A percentile compares a stretch with the other conserved stretches of the same genome.
Conservation (phyloP, 371 early-diverging fungal genomes). For the Parasitella parasitica region DNA sequence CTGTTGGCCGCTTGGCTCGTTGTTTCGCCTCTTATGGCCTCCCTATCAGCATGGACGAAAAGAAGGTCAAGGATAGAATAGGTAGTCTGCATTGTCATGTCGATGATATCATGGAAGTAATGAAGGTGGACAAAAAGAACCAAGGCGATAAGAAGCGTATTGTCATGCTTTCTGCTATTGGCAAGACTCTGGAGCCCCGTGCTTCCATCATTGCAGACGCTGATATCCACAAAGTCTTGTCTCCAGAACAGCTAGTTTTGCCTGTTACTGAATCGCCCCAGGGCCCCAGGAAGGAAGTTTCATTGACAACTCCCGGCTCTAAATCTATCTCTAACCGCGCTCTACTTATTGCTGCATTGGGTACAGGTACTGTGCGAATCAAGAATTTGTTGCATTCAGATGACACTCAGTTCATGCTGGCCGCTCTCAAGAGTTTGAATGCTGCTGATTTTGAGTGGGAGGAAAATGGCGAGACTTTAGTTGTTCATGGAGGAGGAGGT, state of each 20-base stretch:
- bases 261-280: constrained; percentile 53
- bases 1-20: constrained; percentile 87
- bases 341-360: constrained; percentile 89
- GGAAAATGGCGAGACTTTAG: constrained; percentile 87
- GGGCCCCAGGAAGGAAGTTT: constrained; percentile 46
- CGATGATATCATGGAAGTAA: constrained; percentile 83
- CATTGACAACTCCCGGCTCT: constrained; percentile 88
- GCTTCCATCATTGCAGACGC: constrained; percentile 84
- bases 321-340: constrained; percentile 98
- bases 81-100: constrained; percentile 71
- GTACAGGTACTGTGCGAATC: constrained; percentile 80
- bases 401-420: constrained; percentile 97
- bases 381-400: constrained; percentile 93
- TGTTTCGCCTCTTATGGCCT: constrained; percentile 88
- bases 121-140: constrained; percentile 97
- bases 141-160: constrained; percentile 90
- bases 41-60: constrained; percentile 83
- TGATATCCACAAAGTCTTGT: constrained; percentile 79
- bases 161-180: constrained; percentile 86
- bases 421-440: constrained; percentile 84
- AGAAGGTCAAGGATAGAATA: constrained; percentile 64
- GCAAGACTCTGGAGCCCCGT: constrained; percentile 79
- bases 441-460: constrained; percentile 90
- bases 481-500: constrained; percentile 82
- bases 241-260: constrained; percentile 77